These are phyloP conservation scores for Rhododendron ferrugineum DNA, from an alignment of 148 eudicot species.

Conservation along the genomic window DNA sequence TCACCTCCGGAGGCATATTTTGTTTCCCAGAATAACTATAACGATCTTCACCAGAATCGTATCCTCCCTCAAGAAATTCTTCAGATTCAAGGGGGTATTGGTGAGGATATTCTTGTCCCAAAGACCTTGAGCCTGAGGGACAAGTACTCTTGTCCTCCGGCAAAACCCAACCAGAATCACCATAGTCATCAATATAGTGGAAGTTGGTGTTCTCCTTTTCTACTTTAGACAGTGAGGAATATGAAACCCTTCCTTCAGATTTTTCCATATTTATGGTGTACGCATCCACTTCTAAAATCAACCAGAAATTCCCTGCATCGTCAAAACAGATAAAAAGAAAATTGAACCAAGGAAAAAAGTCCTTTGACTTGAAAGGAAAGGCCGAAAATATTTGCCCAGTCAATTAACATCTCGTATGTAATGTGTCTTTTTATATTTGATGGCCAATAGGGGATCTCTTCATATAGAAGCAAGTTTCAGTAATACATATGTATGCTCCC, in stretches of 20 bases:
- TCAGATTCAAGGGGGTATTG: conserved; percentile 50
- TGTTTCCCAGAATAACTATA: conserved; percentile 19
- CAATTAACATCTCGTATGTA: neutral
- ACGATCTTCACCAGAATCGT: conserved; percentile 55
- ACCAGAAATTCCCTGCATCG: conserved; percentile 10
- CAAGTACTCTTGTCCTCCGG: conserved; percentile 29
- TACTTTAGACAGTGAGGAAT: conserved; percentile 57
- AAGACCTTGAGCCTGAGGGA: conserved; percentile 25
- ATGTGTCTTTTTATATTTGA: neutral
- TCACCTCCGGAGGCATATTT: conserved; percentile 66
- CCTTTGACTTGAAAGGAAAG: neutral
- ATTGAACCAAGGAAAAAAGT: neutral
- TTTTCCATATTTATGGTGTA: conserved; percentile 42
- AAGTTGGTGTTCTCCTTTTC: conserved; percentile 42
- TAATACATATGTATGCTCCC: neutral
- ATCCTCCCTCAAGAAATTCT: conserved; percentile 57
- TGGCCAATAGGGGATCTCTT: neutral
- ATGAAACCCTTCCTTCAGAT: conserved; percentile 48
- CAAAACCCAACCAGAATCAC: conserved; percentile 46
- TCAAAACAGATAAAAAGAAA: neutral
- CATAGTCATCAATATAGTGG: conserved; percentile 46
- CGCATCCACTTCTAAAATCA: neutral
- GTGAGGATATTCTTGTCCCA: conserved; percentile 32
- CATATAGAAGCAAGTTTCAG: neutral
- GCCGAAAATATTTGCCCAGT: neutral